Percentiles rank a stretch among this genome's conserved stretches.
Conservation (phyloP, 179 eudicot genomes). For the Actinidia polygama region DNA sequence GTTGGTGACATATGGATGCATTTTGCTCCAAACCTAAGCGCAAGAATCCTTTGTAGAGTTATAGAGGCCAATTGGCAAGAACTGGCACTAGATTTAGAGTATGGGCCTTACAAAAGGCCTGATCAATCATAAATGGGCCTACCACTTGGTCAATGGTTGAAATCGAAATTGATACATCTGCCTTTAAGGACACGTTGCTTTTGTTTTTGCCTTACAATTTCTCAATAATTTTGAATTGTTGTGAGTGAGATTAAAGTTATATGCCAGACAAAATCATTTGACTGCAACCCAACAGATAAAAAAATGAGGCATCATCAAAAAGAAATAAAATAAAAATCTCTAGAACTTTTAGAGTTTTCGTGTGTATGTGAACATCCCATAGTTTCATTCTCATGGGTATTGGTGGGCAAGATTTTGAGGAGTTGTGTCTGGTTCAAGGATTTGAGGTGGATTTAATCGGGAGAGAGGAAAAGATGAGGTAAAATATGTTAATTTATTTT, state of each 20-base stretch:
- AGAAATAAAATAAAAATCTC: background rate
- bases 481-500: no score
- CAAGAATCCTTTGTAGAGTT: background rate
- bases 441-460: no score
- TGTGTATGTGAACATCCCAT: background rate
- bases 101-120: background rate
- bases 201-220: background rate
- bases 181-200: background rate
- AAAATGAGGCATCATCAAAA: background rate
- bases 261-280: background rate
- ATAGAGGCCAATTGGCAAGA: background rate
- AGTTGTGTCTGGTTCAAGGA: no score
- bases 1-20: background rate
- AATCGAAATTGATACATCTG: background rate
- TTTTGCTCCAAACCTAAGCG: background rate
- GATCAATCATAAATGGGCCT: background rate
- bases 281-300: background rate
- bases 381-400: background rate
- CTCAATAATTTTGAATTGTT: constrained; percentile 8
- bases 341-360: background rate
- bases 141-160: constrained; percentile 4
- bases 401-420: background rate
- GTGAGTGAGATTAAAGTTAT: background rate
- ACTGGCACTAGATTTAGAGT: background rate
- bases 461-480: no score